Conservation (phyloP, 2,329 filamentous ascomycete species). For the Aspergillus phoenicis region DNA sequence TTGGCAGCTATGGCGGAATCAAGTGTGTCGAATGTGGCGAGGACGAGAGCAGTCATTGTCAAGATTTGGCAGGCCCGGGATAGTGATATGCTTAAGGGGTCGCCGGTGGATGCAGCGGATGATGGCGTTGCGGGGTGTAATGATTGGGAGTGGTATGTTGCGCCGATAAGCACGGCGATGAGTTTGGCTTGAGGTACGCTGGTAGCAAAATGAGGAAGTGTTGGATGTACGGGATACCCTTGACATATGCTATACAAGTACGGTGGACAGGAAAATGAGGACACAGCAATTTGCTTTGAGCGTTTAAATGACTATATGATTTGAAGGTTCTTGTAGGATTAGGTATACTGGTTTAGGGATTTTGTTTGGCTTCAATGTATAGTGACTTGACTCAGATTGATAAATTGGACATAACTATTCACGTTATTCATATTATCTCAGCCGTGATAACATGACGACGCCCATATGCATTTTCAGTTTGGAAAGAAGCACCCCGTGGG, state of each 20-base stretch:
- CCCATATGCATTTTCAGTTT: no score
- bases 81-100: conserved; percentile 31
- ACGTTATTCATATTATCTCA: no score
- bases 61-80: conserved; percentile 54
- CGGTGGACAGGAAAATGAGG: neutral
- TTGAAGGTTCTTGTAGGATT: no score
- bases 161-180: conserved; percentile 46
- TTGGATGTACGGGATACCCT: neutral
- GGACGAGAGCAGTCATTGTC: conserved; percentile 50
- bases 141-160: conserved; percentile 49
- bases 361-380: no score
- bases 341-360: no score
- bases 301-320: neutral
- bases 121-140: conserved; percentile 29
- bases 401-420: no score
- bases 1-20: conserved; percentile 46
- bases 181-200: conserved; percentile 41
- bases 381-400: no score
- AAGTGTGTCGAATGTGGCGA: conserved; percentile 48
- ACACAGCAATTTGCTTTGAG: neutral
- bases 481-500: no score
- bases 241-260: neutral
- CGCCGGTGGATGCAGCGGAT: conserved; percentile 17
- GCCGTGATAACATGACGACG: no score
- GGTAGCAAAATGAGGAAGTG: neutral